Base-by-base conservation (phyloP, 108 stramenopile genomes). In the Nitzschia sp. region DNA sequence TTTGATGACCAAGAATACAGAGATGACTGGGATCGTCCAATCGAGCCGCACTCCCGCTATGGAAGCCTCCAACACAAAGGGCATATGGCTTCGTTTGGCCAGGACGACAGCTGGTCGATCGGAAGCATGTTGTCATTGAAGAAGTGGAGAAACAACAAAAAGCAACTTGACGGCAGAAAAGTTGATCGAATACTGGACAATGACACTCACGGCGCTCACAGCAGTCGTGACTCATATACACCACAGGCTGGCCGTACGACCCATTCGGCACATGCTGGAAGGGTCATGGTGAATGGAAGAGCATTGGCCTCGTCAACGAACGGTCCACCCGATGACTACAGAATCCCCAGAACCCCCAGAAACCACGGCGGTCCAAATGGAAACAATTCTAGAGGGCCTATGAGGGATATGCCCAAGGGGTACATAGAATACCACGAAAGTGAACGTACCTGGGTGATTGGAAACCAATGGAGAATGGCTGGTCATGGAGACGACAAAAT, bases 101-200 rank as follows among this genome's bases (percentile, higher is more conserved):
- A 42, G 21, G 61, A 62, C 37, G 64, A 65, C 51, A 53, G 51
- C 51, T 65, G 64, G 64, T 65, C 64, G 8, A 51, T 65, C 3
- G 64, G 51, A 15, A 65, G 64, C 41, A 29, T 65, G 26, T 21
- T 65, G 26, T 65, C 64, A 15, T 38, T 65, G n/a, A 53, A 53
- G 34, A 65, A 65, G 12, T 53, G 51, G 64, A 21, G 50, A 38
- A 46, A 63, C 22, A 51, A 53, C 51, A 9, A 14, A 44, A 65
- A 65, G 20, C 61, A 44, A 46, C 24, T 62, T 14, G 61, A 62
- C 20, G 1, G 42, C n/a, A 22, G 43, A 19, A 62, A 62, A 20
- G 43, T 62, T 22, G 61, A 62, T 21, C 3, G 40, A 46, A 62
- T 62, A 43, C 43, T 62, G 17, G 62, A 43, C 15, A 63, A 41